Conservation (phyloP, 257 asterid species). For the Cordia subcordata region DNA sequence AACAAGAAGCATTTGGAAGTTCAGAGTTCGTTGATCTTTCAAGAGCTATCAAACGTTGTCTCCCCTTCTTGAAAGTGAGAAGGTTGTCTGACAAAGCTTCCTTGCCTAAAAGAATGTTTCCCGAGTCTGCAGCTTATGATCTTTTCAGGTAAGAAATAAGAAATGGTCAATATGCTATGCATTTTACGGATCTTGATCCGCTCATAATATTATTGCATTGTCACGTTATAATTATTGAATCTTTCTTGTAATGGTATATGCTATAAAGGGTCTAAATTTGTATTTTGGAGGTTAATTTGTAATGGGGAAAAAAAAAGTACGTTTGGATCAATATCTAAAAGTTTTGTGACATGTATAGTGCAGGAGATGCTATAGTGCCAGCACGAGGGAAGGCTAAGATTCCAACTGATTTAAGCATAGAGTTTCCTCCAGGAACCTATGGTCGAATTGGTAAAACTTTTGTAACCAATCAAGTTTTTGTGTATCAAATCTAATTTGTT, state of each 20-base stretch:
- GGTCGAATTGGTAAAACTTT: conserved; percentile 19
- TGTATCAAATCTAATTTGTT: too few relatives aligned
- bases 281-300: too few relatives aligned
- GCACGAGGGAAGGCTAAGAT: conserved; percentile 25
- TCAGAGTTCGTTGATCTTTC: conserved; percentile 20
- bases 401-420: conserved; percentile 20
- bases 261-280: too few relatives aligned
- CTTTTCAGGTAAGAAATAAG: conserved; percentile 55
- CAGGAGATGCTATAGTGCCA: conserved; percentile 14
- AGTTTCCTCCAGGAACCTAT: conserved; percentile 23
- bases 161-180: too few relatives aligned
- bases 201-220: too few relatives aligned
- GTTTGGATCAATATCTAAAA: too few relatives aligned
- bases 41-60: conserved; percentile 9
- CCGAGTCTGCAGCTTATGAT: conserved; percentile 62
- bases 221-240: too few relatives aligned
- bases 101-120: conserved; percentile 49
- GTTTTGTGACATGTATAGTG: conserved; percentile 10
- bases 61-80: conserved; percentile 40
- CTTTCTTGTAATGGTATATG: too few relatives aligned
- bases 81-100: conserved; percentile 52
- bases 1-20: neutral
- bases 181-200: too few relatives aligned
- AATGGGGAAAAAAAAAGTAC: too few relatives aligned
- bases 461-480: neutral